phyloP scores from a whole-genome alignment of 1,284 basidiomycete species.

The Butyriboletus appendiculatus region DNA sequence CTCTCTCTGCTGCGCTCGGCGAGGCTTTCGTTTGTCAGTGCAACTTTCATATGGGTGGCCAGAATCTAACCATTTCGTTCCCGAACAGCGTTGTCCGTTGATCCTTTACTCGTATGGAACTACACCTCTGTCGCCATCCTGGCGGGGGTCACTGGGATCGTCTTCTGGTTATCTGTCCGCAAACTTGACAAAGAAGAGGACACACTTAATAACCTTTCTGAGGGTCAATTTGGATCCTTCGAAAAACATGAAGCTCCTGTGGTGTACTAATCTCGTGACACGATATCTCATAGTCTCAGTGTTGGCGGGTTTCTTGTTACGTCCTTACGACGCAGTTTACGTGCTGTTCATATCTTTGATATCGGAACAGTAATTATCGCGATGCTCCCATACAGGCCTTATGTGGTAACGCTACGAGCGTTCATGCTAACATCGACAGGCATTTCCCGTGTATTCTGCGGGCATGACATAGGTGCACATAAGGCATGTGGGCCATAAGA shows the following conservation, averaged over 20 bases:
- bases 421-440: background rate
- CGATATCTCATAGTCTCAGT: background rate
- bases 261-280: background rate
- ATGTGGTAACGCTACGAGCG: background rate
- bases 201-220: conserved; percentile 50
- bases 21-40: conserved; percentile 65
- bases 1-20: conserved; percentile 63
- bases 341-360: background rate
- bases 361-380: background rate
- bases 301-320: background rate
- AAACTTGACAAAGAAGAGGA: conserved; percentile 67
- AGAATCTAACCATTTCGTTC: conserved; percentile 36
- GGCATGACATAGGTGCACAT: conserved; percentile 20
- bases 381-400: no score
- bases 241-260: conserved; percentile 6
- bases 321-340: background rate
- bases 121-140: conserved; percentile 48
- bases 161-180: conserved; percentile 67
- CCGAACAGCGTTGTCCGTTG: conserved; percentile 45
- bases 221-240: conserved; percentile 37
- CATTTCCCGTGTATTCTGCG: conserved; percentile 12
- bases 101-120: conserved; percentile 58
- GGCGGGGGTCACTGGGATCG: conserved; percentile 37
- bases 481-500: conserved; percentile 14
- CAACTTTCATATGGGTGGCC: conserved; percentile 28